A percentile compares a stretch with the other conserved stretches of the same genome.
Conservation (phyloP, 2,329 filamentous ascomycete species). For the Dothidotthia symphoricarpi region DNA sequence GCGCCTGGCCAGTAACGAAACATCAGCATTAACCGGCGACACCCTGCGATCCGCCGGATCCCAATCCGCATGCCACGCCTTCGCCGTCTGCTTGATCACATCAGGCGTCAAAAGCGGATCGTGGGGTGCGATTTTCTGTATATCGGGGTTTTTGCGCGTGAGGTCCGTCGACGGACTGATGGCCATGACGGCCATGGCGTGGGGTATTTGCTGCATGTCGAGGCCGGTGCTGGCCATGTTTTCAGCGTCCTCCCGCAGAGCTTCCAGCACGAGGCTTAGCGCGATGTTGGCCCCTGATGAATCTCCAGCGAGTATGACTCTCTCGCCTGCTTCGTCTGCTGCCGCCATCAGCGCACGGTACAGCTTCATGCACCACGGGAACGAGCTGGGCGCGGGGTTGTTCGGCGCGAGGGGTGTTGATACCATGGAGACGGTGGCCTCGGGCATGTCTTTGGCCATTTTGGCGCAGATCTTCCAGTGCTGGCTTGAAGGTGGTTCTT, state of each 20-base stretch:
- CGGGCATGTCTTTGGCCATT: constrained; percentile 44
- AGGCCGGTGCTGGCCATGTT: neutral
- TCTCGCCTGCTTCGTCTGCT: constrained; percentile 43
- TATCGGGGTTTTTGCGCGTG: constrained; percentile 47
- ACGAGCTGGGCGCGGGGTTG: constrained; percentile 49
- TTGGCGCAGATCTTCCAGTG: constrained; percentile 55
- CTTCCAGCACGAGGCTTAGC: constrained; percentile 43
- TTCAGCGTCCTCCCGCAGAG: constrained; percentile 35
- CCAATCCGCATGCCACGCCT: constrained; percentile 44
- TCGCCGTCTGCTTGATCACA: constrained; percentile 46
- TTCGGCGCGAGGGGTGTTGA: constrained; percentile 57
- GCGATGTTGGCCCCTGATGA: constrained; percentile 57
- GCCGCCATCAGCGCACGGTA: constrained; percentile 46
- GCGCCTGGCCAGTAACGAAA: constrained; percentile 41
- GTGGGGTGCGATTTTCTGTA: constrained; percentile 40
- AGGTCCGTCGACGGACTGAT: constrained; percentile 54
- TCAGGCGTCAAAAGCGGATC: constrained; percentile 50
- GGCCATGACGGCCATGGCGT: constrained; percentile 44
- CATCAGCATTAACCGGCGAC: constrained; percentile 50
- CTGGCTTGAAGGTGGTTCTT: constrained; percentile 49
- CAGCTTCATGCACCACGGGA: constrained; percentile 50
- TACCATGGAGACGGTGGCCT: constrained; percentile 49
- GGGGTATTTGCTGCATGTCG: constrained; percentile 9
- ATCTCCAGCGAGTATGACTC: constrained; percentile 54
- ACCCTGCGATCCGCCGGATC: constrained; percentile 47